Conservation (phyloP, 1,284 basidiomycete species). For the Neonothopanus nambi region DNA sequence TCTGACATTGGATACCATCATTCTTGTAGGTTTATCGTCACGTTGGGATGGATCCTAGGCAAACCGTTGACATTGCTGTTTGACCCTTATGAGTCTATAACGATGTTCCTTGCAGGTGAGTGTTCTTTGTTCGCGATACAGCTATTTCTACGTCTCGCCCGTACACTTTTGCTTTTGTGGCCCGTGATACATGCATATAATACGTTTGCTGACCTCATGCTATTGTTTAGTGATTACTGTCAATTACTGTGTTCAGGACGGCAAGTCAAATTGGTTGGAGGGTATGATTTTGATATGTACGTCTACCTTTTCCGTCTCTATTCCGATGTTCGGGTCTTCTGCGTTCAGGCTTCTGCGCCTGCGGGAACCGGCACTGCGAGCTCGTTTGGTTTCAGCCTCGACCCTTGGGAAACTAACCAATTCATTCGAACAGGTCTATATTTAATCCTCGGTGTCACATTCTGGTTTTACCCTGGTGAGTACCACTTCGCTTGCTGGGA, state of each 20-base stretch:
- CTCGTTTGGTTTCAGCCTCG: too few species aligned
- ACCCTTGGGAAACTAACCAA: background rate
- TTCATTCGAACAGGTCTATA: constrained; percentile 48
- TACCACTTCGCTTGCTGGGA: background rate
- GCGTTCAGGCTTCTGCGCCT: too few species aligned
- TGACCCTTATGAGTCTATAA: constrained; percentile 79
- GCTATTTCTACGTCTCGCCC: background rate
- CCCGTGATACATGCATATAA: background rate
- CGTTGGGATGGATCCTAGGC: constrained; percentile 65
- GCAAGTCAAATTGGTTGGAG: constrained; percentile 64
- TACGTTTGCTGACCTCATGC: too few species aligned
- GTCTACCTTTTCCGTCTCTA: constrained; percentile 21
- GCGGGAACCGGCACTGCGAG: too few species aligned
- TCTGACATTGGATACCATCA: background rate
- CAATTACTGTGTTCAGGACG: constrained; percentile 65
- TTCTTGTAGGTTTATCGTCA: constrained; percentile 50
- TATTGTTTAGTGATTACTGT: constrained; percentile 40
- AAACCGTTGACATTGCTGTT: constrained; percentile 76
- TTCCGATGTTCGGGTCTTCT: background rate
- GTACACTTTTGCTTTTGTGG: background rate
- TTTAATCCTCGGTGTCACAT: constrained; percentile 60
- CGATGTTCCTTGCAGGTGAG: constrained; percentile 48
- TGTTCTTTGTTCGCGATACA: background rate
- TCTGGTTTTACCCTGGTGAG: constrained; percentile 65
- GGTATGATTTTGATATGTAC: constrained; percentile 58